phyloP scores from a whole-genome alignment of 768 basidiomycete genomes.

The Xerocomellus chrysenteron region DNA sequence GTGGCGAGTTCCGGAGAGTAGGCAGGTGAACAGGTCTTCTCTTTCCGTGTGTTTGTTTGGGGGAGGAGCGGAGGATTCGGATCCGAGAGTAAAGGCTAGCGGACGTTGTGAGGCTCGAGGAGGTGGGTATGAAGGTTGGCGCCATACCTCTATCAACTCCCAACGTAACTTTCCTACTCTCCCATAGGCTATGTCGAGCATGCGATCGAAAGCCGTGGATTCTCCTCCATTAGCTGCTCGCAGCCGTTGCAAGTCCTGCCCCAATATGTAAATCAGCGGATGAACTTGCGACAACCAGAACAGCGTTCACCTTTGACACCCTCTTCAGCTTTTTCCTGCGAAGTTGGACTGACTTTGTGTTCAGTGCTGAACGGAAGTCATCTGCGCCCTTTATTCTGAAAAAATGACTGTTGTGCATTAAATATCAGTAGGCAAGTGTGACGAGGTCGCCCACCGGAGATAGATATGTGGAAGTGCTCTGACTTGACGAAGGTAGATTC shows the following conservation, averaged over 20 bases:
- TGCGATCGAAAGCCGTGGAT: conserved; percentile 48
- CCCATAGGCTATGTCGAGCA: conserved; percentile 74
- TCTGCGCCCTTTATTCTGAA: conserved; percentile 59
- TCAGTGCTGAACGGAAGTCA: conserved; percentile 52
- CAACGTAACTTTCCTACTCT: conserved; percentile 67
- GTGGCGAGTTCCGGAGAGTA: conserved; percentile 63
- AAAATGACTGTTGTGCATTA: conserved; percentile 48
- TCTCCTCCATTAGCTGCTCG: conserved; percentile 53
- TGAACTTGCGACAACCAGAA: not conserved
- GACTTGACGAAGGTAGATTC: conserved; percentile 41
- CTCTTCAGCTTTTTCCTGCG: conserved; percentile 46
- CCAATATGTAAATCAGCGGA: not conserved
- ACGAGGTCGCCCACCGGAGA: conserved; percentile 39
- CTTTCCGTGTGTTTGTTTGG: conserved; percentile 49
- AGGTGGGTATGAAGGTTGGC: not conserved
- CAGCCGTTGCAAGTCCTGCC: conserved; percentile 54
- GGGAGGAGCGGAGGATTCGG: conserved; percentile 41
- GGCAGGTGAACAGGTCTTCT: conserved; percentile 59
- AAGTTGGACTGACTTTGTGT: conserved; percentile 32
- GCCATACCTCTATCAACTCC: conserved; percentile 62
- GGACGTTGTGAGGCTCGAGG: conserved; percentile 8
- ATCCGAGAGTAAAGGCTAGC: conserved; percentile 56
- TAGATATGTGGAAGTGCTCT: conserved; percentile 44
- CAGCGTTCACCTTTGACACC: conserved; percentile 46
- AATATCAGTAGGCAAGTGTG: not conserved